These are phyloP conservation scores for Pythium monospermum DNA, from an alignment of 352 stramenopile genomes.

Conservation along the genomic window DNA sequence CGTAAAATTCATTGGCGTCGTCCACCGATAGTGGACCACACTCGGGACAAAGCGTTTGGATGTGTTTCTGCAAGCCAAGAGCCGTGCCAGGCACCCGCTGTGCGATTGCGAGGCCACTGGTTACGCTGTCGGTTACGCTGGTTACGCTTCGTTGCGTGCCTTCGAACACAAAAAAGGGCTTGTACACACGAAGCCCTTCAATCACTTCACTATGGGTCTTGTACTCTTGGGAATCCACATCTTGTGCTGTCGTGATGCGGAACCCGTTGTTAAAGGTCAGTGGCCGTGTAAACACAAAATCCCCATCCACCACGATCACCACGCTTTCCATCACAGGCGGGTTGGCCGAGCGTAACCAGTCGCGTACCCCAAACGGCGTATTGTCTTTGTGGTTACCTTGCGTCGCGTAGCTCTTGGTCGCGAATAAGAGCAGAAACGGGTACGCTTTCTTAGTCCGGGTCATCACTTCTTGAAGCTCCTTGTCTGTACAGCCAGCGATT, in stretches of 20 bases:
- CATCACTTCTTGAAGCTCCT: slow-evolving; percentile 34
- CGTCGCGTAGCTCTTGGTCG: slow-evolving; percentile 47
- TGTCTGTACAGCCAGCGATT: slow-evolving; percentile 53
- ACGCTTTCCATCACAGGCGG: slow-evolving; percentile 44
- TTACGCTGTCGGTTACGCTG: slow-evolving; percentile 38
- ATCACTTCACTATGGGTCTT: slow-evolving; percentile 55
- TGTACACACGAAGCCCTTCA: slow-evolving; percentile 73
- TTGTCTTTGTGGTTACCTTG: slow-evolving; percentile 29
- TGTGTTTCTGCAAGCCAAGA: slow-evolving; percentile 32
- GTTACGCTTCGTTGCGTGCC: slow-evolving; percentile 29
- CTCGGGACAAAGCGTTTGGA: slow-evolving; percentile 43
- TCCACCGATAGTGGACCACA: slow-evolving; percentile 22
- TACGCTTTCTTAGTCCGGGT: slow-evolving; percentile 19
- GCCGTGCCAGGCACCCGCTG: slow-evolving; percentile 48
- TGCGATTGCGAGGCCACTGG: slow-evolving; percentile 39
- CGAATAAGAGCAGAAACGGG: slow-evolving; percentile 48
- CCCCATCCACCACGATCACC: slow-evolving; percentile 61
- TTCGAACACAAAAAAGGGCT: slow-evolving; percentile 77
- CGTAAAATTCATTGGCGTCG: slow-evolving; percentile 47
- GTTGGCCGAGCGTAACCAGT: slow-evolving; percentile 68
- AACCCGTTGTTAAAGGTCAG: slow-evolving; percentile 58
- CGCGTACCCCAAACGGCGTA: slow-evolving; percentile 63
- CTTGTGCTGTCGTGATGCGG: slow-evolving; percentile 45
- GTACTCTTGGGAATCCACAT: slow-evolving; percentile 59
- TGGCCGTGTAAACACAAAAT: slow-evolving; percentile 69